Evolutionary conservation across 139 green algal species (phyloP), one percentile per base, ranked within the genome.

Genomic region (Closterium sp.): DNA sequence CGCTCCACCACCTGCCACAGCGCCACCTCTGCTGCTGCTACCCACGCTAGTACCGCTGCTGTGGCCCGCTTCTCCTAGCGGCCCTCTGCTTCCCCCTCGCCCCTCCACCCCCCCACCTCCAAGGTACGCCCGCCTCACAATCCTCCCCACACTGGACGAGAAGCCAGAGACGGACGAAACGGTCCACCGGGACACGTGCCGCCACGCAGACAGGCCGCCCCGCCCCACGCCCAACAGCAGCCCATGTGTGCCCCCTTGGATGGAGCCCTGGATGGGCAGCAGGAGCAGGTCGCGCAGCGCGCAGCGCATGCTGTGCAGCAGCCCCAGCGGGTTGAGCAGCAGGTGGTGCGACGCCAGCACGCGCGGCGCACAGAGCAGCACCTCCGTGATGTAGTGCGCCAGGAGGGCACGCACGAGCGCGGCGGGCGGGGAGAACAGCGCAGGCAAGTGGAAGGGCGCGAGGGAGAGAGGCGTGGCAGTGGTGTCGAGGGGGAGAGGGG

Each of bases 301-400:
- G 10, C 88, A 38, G 3, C 89, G 43, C 34, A 97, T 33, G 7
- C 89, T 95, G 6, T 87, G 85, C 32, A 97, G 83, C 31, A 97
- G 83, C 9, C 96, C 96, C 0, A 94, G 95, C 31, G 96, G 96
- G 92, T 97, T 97, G 93, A 97, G 93, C 38, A 97, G 91, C 76
- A 97, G 92, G 10, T 96, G 93, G 43, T 97, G 94, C 3, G 91
- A 95, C 36, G 96, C 96, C 32, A 97, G 66, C 34, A 97, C 87
- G 36, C 91, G 86, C 0, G 95, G 96, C 19, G 91, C 94, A 43
- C 94, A 96, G 33, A 96, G 93, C 86, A 97, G 85, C 5, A 93
- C 95, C 76, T 97, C 96, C 25, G 95, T 96, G n/a, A 95, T 38
- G 30, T 86, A 91, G 69, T 96, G 93, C 1, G 94, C 95, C 66